A percentile compares a stretch with the other conserved stretches of the same genome.
Conservation (phyloP, 1,139 yeast genomes). For the Candida sp. region DNA sequence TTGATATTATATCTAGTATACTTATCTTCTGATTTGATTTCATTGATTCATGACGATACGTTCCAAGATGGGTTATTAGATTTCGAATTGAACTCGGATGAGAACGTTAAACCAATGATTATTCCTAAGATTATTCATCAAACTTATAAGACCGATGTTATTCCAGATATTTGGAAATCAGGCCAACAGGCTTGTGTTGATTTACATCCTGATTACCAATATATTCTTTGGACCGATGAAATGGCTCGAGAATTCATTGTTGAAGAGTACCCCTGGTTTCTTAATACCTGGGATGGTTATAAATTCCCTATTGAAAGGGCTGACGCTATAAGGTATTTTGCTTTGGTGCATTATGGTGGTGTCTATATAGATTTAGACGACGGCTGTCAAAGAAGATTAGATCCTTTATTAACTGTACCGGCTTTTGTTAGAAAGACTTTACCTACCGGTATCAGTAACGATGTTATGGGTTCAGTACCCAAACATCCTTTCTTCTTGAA, state of each 20-base stretch:
- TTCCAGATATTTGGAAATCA: conserved; percentile 78
- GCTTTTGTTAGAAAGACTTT: conserved; percentile 85
- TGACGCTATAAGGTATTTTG: conserved; percentile 89
- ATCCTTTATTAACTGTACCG: conserved; percentile 76
- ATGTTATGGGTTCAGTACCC: conserved; percentile 89
- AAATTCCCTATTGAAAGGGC: conserved; percentile 85
- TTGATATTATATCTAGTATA: conserved; percentile 57
- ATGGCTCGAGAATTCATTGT: conserved; percentile 76
- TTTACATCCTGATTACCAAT: conserved; percentile 82
- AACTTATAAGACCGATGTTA: conserved; percentile 74
- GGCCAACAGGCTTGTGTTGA: conserved; percentile 77
- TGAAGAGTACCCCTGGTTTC: conserved; percentile 82
- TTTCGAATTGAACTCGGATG: conserved; percentile 52
- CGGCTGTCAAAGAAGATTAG: conserved; percentile 75
- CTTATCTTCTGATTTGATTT: conserved; percentile 69
- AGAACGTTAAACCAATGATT: conserved; percentile 40
- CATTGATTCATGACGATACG: conserved; percentile 72
- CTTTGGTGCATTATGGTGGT: conserved; percentile 82
- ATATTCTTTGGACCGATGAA: conserved; percentile 88
- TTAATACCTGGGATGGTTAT: conserved; percentile 73
- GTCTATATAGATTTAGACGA: conserved; percentile 88
- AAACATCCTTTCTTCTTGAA: conserved; percentile 81
- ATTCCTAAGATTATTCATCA: conserved; percentile 94
- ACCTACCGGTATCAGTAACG: conserved; percentile 92
- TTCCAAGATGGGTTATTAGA: conserved; percentile 58